Base-by-base conservation (phyloP, 2,329 filamentous ascomycete genomes). In the Ophiostoma angusticollis region DNA sequence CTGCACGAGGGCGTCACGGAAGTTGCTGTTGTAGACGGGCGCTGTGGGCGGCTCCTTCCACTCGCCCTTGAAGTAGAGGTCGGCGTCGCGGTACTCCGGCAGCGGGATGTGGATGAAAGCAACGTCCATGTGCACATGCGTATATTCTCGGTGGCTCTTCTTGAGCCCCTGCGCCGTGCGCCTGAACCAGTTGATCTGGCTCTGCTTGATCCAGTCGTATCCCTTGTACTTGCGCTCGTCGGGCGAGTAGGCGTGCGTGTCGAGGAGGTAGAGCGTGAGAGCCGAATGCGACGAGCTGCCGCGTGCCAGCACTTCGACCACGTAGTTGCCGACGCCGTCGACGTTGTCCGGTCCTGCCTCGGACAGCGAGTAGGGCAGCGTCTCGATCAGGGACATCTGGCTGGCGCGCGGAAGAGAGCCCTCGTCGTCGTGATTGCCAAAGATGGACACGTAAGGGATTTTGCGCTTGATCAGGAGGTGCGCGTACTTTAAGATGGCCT, bases 371-470 rank as follows among this genome's bases (percentile, higher is more conserved):
- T 84, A 95, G 0, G 91, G 91, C 1, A 98, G 69, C 1, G 78
- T 77, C 56, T 94, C 78, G 50, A 94, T 77, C 12, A 98, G 68
- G 4, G 76, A 68, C 87, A 98, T 96, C 53, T 91, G 80, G 3
- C 74, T 73, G 5, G 72, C 65, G 40, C 91, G 80, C 13, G 78
- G 74, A 47, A 95, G 70, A 32, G 83, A 76, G 24, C 80, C 79
- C 64, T 96, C 89, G 52, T 96, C 89, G 54, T 98, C 91, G 58
- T 98, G 91, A 57, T 98, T 98, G 41, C 91, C 91, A 53, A 96
- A 95, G 43, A 98, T 96, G 44, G 80, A 79, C 13, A 86, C 68
- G 53, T 93, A 96, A 0, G 91, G 91, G 27, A 96, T 85, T 52
- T 85, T 84, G 56, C 83, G 83, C 56, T 85, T 77, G 45, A 85